These are phyloP conservation scores for Osmanthus fragrans DNA, from an alignment of 257 asterid species.

Conservation along the genomic window DNA sequence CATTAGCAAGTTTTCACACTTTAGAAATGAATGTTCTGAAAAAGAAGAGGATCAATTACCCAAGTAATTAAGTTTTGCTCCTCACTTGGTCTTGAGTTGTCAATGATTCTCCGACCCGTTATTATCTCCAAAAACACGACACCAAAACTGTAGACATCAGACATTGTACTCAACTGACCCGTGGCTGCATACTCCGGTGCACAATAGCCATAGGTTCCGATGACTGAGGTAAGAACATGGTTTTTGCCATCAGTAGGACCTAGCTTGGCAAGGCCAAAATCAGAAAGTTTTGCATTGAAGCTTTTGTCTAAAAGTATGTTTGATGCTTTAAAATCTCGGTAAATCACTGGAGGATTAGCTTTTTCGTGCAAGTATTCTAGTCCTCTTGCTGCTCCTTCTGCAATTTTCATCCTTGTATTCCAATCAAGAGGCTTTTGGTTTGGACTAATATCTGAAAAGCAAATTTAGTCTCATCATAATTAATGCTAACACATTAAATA, in stretches of 20 bases:
- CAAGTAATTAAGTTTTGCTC: constrained; percentile 53
- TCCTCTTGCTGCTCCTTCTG: constrained; percentile 59
- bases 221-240: constrained; percentile 45
- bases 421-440: constrained; percentile 47
- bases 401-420: constrained; percentile 62
- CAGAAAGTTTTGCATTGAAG: constrained; percentile 57
- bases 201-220: constrained; percentile 71
- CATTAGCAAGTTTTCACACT: not conserved
- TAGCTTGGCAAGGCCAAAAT: constrained; percentile 61
- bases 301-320: constrained; percentile 52
- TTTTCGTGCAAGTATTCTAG: constrained; percentile 57
- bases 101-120: constrained; percentile 56
- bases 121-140: constrained; percentile 61
- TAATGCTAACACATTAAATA: not conserved
- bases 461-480: not conserved
- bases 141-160: constrained; percentile 65
- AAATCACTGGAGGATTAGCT: constrained; percentile 59
- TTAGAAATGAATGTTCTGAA: not conserved
- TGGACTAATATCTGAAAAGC: constrained; percentile 22
- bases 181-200: constrained; percentile 61
- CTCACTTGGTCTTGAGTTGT: constrained; percentile 41
- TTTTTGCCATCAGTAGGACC: constrained; percentile 42
- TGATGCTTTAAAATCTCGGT: constrained; percentile 64
- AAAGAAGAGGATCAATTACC: constrained; percentile 37
- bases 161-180: constrained; percentile 42